Conservation (phyloP, 2,329 filamentous ascomycete genomes). For the Paracamarosporium sp. region DNA sequence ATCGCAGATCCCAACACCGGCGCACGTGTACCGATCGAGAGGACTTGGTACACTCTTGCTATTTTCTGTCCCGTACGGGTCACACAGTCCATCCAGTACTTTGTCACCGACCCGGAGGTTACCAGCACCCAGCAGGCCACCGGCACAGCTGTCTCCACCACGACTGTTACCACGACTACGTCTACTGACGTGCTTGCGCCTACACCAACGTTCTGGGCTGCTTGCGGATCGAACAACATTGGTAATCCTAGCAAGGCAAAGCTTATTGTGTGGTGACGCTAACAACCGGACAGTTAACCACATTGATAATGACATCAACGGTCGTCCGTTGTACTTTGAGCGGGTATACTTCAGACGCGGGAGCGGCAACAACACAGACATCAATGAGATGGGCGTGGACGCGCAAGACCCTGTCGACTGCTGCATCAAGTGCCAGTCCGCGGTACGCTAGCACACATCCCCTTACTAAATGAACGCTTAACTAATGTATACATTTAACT, state of each 20-base stretch:
- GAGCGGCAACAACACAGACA: conserved; percentile 26
- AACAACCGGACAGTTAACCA: conserved; percentile 22
- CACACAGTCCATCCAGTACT: conserved; percentile 12
- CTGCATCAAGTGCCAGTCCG: conserved; percentile 35
- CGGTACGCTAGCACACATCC: conserved; percentile 17
- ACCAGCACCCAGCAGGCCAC: conserved; percentile 15
- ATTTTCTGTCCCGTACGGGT: conserved; percentile 23
- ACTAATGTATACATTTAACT: not conserved
- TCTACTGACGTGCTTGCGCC: conserved; percentile 20
- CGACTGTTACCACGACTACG: conserved; percentile 21
- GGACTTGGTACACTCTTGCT: conserved; percentile 10
- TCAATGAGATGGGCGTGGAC: conserved; percentile 26
- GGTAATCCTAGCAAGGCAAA: conserved; percentile 18
- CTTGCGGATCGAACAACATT: conserved; percentile 32
- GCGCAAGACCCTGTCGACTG: conserved; percentile 20
- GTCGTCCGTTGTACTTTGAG: conserved; percentile 25
- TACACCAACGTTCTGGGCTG: conserved; percentile 24
- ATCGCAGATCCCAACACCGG: conserved; percentile 20
- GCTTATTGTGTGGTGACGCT: not conserved
- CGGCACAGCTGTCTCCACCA: conserved; percentile 22
- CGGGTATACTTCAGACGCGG: conserved; percentile 26
- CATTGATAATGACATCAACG: conserved; percentile 20
- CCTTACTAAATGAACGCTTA: not conserved
- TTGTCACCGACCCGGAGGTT: conserved; percentile 23
- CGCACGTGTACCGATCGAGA: not conserved